Base-by-base conservation (phyloP, 257 asterid genomes). In the Penstemon barbatus region DNA sequence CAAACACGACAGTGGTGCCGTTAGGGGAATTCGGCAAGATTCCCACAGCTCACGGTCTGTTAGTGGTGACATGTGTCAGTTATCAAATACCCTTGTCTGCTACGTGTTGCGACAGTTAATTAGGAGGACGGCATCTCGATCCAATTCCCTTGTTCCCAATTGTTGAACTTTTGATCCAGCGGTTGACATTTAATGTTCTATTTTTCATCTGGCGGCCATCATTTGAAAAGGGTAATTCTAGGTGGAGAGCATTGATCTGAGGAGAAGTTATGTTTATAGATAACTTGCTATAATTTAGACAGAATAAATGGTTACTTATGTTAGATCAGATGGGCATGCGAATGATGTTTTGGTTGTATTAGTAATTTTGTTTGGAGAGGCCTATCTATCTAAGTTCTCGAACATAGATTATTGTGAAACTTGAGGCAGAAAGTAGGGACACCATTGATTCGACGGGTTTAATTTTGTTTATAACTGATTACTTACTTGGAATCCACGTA, bases 201-300 rank as follows among this genome's bases (percentile, higher is more conserved):
- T 25, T 25, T 25, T 25, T 25, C 33, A 25, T 25, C 33, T 25
- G 33, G 6, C 66, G 57, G 41, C 39, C 5, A 7, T 40, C 39
- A 46, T 72, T 13, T 49, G 15, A 57, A 45, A 52, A 9, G 38
- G 10, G 37, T 68, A 56, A 39, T 62, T 52, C 6, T 15, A 42
- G 18, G 38, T 3, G 10, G 8, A 33, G 58, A 39, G 15, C 57
- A 6, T 5, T 33, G 40, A 43, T 55, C 25, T 19, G 45, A 49
- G 18, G 65, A 52, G 57, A 44, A 54, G 25, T 61, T 10, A 25
- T 58, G 51, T 36, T 48, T 51, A 12, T n/a, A 36, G 33, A 43
- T 63, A 3, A 8, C 18, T n/a, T 36, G 36, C 33, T 42, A 36
- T 1, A 12, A 41, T 44, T 45, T 43, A 12, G 19, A 41, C n/a